Conservation (phyloP, 2,329 filamentous ascomycete species). For the Fonsecaea multimorphosa region DNA sequence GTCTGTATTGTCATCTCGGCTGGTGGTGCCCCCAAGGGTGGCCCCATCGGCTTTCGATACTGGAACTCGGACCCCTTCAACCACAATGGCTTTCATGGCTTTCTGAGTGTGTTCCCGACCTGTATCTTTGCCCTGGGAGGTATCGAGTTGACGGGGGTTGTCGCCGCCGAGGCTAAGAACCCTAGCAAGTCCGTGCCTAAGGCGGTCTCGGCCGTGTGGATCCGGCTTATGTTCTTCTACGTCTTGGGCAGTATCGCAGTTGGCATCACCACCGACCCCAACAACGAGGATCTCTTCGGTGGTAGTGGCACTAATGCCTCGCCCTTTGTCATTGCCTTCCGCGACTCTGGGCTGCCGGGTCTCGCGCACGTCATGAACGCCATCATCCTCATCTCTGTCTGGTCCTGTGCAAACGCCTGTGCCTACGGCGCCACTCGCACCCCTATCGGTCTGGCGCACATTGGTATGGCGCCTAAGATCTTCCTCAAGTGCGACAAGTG, state of each 20-base stretch:
- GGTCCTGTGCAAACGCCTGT: slow-evolving; percentile 71
- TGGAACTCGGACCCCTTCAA: too few relatives aligned
- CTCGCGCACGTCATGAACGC: slow-evolving; percentile 76
- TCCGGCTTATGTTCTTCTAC: slow-evolving; percentile 56
- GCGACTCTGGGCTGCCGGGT: slow-evolving; percentile 68
- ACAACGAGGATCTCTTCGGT: slow-evolving; percentile 51
- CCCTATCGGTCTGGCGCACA: slow-evolving; percentile 56
- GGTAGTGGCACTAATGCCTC: slow-evolving; percentile 51
- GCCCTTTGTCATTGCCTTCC: slow-evolving; percentile 71
- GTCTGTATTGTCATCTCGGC: too few relatives aligned
- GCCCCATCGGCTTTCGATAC: too few relatives aligned
- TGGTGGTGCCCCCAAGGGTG: too few relatives aligned
- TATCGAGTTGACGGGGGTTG: slow-evolving; percentile 43
- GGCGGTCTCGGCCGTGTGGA: slow-evolving; percentile 55
- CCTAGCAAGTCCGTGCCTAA: slow-evolving; percentile 52
- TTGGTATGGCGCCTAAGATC: slow-evolving; percentile 46
- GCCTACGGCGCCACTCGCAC: slow-evolving; percentile 60
- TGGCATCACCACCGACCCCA: slow-evolving; percentile 53
- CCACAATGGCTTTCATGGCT: too few relatives aligned
- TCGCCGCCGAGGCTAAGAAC: slow-evolving; percentile 54
- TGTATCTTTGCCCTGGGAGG: too few relatives aligned
- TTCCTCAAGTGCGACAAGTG: slow-evolving; percentile 42
- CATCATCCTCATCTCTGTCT: slow-evolving; percentile 73
- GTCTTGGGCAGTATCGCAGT: slow-evolving; percentile 54
- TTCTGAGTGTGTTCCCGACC: too few relatives aligned